These are phyloP conservation scores for Penicillium pancosmium DNA, from an alignment of 495 filamentous ascomycete genomes.

Conservation along the genomic window DNA sequence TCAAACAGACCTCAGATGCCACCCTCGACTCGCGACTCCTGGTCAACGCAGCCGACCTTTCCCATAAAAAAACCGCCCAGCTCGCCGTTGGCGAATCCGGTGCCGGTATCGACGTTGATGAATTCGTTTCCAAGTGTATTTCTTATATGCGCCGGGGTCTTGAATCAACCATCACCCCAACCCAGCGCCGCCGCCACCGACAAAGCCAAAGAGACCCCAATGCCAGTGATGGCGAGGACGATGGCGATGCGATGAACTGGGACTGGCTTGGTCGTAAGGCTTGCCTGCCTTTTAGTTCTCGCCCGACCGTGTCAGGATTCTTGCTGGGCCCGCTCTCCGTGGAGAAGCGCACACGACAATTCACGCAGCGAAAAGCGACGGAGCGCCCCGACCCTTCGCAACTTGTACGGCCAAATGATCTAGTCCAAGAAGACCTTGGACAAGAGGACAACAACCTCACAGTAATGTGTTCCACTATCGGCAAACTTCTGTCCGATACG, in stretches of 20 bases:
- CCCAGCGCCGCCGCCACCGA: conserved; percentile 30
- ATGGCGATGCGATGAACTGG: conserved; percentile 84
- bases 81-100: conserved; percentile 68
- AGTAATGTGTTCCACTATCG: conserved; percentile 66
- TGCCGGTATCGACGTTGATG: conserved; percentile 83
- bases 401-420: conserved; percentile 70
- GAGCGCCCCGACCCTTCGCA: conserved; percentile 65
- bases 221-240: conserved; percentile 60
- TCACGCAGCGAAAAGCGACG: conserved; percentile 64
- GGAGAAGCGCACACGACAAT: conserved; percentile 75
- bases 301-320: conserved; percentile 80
- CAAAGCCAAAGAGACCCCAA: conserved; percentile 42
- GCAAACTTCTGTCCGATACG: conserved; percentile 41
- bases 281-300: conserved; percentile 68
- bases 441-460: conserved; percentile 76
- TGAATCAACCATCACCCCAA: conserved; percentile 18
- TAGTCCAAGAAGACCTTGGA: conserved; percentile 70
- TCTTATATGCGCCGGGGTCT: conserved; percentile 75
- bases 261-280: conserved; percentile 76
- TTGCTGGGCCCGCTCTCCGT: conserved; percentile 88
- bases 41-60: conserved; percentile 75
- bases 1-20: conserved; percentile 93
- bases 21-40: conserved; percentile 85
- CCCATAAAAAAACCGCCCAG: conserved; percentile 70
- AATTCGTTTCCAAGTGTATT: conserved; percentile 91